phyloP scores from a whole-genome alignment of 805 yeast species.

The Wickerhamomyces rabaulensis region DNA sequence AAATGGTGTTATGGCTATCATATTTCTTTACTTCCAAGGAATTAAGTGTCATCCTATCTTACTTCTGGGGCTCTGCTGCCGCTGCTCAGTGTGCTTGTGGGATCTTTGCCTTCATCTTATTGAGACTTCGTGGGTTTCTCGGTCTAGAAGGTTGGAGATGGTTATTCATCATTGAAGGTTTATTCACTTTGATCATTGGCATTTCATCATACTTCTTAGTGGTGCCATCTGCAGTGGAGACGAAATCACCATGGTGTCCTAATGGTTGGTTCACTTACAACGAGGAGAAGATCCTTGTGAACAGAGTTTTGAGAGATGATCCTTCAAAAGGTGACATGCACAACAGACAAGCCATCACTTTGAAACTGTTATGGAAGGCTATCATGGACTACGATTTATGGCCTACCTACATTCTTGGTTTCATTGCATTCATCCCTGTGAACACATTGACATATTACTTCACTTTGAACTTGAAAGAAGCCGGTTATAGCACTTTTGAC shows the following conservation, averaged over 20 bases:
- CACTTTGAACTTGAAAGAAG: constrained; percentile 39
- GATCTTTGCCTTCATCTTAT: constrained; percentile 48
- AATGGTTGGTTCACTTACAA: constrained; percentile 50
- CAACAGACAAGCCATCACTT: constrained; percentile 47
- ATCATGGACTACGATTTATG: constrained; percentile 47
- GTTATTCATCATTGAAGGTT: constrained; percentile 63
- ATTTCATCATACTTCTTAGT: constrained; percentile 38
- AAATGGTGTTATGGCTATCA: constrained; percentile 57
- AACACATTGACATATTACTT: constrained; percentile 32
- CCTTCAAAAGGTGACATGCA: constrained; percentile 67
- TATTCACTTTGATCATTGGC: constrained; percentile 52
- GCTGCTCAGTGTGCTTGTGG: constrained; percentile 42
- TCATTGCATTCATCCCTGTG: constrained; percentile 35
- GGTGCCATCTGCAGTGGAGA: constrained; percentile 55
- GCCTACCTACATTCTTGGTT: constrained; percentile 50
- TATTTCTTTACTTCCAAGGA: constrained; percentile 62
- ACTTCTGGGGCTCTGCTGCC: constrained; percentile 55
- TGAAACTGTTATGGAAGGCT: constrained; percentile 33
- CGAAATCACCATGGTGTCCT: constrained; percentile 43
- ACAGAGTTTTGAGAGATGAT: constrained; percentile 56
- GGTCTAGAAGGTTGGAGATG: constrained; percentile 60
- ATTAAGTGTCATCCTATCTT: constrained; percentile 51
- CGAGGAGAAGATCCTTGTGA: constrained; percentile 55
- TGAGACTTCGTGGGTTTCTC: constrained; percentile 42
- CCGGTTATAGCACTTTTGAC: constrained; percentile 49